Base-by-base conservation (phyloP, 371 early-diverging fungal genomes). In the Circinella minor region DNA sequence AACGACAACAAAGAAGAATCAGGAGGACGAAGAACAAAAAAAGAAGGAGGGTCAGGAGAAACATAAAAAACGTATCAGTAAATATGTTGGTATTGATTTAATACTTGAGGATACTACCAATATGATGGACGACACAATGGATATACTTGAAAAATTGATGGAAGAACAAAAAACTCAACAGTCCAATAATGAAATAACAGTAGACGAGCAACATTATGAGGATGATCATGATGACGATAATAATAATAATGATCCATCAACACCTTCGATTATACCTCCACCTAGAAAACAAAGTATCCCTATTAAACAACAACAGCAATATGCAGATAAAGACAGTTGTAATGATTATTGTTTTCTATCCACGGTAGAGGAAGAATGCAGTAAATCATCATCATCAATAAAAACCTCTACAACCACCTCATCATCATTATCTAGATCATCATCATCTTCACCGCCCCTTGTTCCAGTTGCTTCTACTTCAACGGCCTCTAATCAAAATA, bases 131-230 rank as follows among this genome's bases (percentile, higher is more conserved):
- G 60, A 64, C 48, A 59, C 65, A 15, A 70, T 70, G 70, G 65
- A 70, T 10, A 64, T n/a, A 10, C 59, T 70, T 11, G 70, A 57
- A 15, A 70, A 70, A 59, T 55, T 70, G 9, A 46, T 70, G 13
- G 65, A 63, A n/a, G 65, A 70, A 36, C 38, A 64, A 8, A 15
- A 27, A 27, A 48, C 36, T 8, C 55, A 27, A 18, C 39, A n/a
- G 55, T 11, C 18, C 13, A 27, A 55, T 1, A 1, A 34, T 27
- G 27, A 27, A 27, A 27, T 27, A 27, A 27, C 27, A 27, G 27
- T 27, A 27, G 27, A 27, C 27, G 27, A 27, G 27, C 27, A 27
- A 27, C 27, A 27, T 27, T 27, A 27, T 27, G 27, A 27, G 0
- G 27, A 27, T 27, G 1, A 43, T 43, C 43, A 43, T 43, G 43